Evolutionary conservation across 495 filamentous ascomycete species (phyloP), one percentile per base, ranked within the genome.

Genomic region (Collariella sp.): DNA sequence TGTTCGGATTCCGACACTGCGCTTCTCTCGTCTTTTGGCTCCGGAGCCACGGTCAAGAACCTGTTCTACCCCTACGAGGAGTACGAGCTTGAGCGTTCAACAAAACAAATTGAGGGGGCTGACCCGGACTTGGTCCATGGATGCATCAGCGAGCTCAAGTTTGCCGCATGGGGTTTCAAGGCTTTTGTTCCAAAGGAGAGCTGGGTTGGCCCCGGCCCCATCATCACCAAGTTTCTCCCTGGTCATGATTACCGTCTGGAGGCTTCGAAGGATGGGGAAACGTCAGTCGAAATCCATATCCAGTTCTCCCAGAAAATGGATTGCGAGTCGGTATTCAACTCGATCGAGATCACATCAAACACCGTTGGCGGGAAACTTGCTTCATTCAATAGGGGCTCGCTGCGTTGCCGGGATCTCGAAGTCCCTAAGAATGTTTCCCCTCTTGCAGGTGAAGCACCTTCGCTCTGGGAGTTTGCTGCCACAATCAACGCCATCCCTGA

Each of bases 61-160:
- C 66, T 88, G 6, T 85, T 86, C 64, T 83, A 78, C 53, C 84
- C 84, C 1, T 81, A 81, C 54, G 84, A 88, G 40, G 80, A 83
- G 59, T 67, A 76, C 33, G 74, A 67, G 5, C 63, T 87, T 9
- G 53, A 38, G 3, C 20, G 65, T 76, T 61, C 64, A 10, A 52
- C 46, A 35, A 48, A 54, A 16, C 13, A 38, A 13, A 60, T 57
- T 19, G 48, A 62, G 3, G 49, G 52, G 13, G 44, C n/a, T 34
- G 44, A 39, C 3, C 43, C 43, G 1, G 52, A 48, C 10, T 20
- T 41, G n/a, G 34, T 55, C 10, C 52, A 55, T n/a, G 52, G 52
- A 2, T 55, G 52, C 35, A 40, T 55, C 22, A 46, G 43, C 29
- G 52, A 55, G 44, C n/a, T 55, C 7, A 72, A 72, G 10, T 63